Evolutionary conservation across 768 basidiomycete genomes (phyloP).

Genomic region (Tephrocybe sp.): DNA sequence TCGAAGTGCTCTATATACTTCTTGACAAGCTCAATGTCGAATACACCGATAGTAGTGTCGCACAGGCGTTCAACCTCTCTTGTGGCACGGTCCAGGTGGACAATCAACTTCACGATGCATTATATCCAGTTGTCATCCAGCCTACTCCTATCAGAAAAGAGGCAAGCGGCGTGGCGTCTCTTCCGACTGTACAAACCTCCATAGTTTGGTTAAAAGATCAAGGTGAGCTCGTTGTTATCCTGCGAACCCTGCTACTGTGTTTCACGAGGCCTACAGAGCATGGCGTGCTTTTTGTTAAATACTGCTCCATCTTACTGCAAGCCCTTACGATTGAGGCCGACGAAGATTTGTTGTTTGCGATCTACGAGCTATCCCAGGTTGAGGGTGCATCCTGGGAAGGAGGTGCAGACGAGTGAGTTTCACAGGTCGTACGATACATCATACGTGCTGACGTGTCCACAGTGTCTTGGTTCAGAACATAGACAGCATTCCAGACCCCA

Average conservation of each 20-base stretch:
- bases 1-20: slow-evolving; percentile 88
- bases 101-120: slow-evolving; percentile 94
- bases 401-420: slow-evolving; percentile 65
- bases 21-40: slow-evolving; percentile 78
- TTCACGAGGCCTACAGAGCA: too few species aligned
- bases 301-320: slow-evolving; percentile 91
- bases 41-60: slow-evolving; percentile 74
- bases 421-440: background rate
- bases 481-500: slow-evolving; percentile 70
- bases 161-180: slow-evolving; percentile 69
- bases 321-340: slow-evolving; percentile 95
- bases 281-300: slow-evolving; percentile 97
- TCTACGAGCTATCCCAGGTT: slow-evolving; percentile 90
- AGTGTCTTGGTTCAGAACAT: slow-evolving; percentile 75
- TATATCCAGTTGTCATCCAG: slow-evolving; percentile 93
- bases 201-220: slow-evolving; percentile 91
- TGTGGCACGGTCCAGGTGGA: slow-evolving; percentile 92
- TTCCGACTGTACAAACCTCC: slow-evolving; percentile 87
- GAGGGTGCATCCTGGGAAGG: slow-evolving; percentile 90
- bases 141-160: slow-evolving; percentile 86
- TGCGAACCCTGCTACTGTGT: background rate
- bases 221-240: slow-evolving; percentile 47
- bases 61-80: slow-evolving; percentile 76
- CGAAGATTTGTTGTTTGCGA: slow-evolving; percentile 90
- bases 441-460: slow-evolving; percentile 4